A percentile compares a stretch with the other conserved stretches of the same genome.
These are phyloP conservation scores for Metarhizium album DNA, from an alignment of 2,329 filamentous ascomycete genomes.

Conservation along the genomic window DNA sequence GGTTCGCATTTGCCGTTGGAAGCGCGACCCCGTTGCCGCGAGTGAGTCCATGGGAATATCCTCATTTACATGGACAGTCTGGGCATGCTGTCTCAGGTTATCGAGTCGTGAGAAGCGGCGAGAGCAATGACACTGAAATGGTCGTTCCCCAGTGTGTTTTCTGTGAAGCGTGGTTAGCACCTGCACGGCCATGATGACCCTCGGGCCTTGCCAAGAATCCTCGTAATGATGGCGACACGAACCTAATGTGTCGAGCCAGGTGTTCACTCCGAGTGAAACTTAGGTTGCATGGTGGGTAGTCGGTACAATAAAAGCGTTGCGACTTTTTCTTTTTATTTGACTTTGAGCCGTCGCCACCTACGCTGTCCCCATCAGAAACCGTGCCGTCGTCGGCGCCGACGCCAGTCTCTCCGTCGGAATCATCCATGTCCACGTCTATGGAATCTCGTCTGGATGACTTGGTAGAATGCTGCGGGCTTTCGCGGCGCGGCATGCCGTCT, in stretches of 20 bases:
- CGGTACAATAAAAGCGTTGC: conserved; percentile 90
- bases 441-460: conserved; percentile 45
- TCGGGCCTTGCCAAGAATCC: neutral
- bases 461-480: conserved; percentile 49
- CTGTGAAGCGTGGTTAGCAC: conserved; percentile 30
- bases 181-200: no score
- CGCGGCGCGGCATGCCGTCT: conserved; percentile 23
- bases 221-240: conserved; percentile 13
- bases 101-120: conserved; percentile 88
- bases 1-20: conserved; percentile 79
- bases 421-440: conserved; percentile 67
- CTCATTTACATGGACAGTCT: conserved; percentile 95
- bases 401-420: conserved; percentile 54
- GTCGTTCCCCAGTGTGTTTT: conserved; percentile 94
- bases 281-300: conserved; percentile 85
- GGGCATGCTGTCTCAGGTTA: conserved; percentile 91
- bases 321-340: conserved; percentile 92
- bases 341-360: conserved; percentile 52
- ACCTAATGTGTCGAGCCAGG: conserved; percentile 87
- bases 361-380: conserved; percentile 54
- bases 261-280: conserved; percentile 97
- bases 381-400: conserved; percentile 34
- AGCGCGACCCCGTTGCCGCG: conserved; percentile 82
- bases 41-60: conserved; percentile 91
- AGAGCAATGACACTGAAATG: conserved; percentile 92